Base-by-base conservation (phyloP, 2,329 filamentous ascomycete species). In the Westerdykella aurantiaca region DNA sequence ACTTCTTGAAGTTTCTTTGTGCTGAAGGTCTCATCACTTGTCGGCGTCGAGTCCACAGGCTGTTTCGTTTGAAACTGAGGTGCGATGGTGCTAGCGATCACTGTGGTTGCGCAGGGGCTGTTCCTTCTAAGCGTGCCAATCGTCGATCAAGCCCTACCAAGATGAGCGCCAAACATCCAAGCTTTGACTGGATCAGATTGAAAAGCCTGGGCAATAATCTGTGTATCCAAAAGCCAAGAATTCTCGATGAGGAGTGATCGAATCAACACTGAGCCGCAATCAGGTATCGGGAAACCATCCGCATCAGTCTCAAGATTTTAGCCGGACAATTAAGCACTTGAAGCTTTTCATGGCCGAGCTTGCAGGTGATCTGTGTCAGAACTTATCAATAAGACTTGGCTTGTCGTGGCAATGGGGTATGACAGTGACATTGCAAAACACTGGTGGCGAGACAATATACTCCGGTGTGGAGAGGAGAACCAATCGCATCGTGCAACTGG, bases 301-400 rank as follows among this genome's bases (percentile, higher is more conserved):
- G 34, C 43, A 46, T 48, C 46, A 44, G 46, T 13, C 39, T 38
- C 41, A 56, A 51, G 55, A 42, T 47, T 58, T 63, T 61, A 63
- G 45, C 59, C 59, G 59, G 58, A 40, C 35, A 41, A 46, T 51
- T 29, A 29, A 51, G 44, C 41, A 37, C 49, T 35, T 31, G 29
- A 31, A 38, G 42, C 31, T 34, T 38, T 29, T 21, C 37, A 41
- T 38, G 21, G 34, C 43, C 31, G 29, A n/a, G 25, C 25, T 9
- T 9, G 25, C 11, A 29, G 25, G 25, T 29, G 25, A 29, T 29
- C 25, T 29, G 4, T 4, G 25, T 29, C 25, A 29, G 10, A 9
- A 12, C 18, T 10, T 29, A 29, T 29, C 11, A 29, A 29, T 10
- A 12, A 29, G 25, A 29, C 25, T 29, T 10, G 25, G 25, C 7